phyloP scores from a whole-genome alignment of 2,329 filamentous ascomycete genomes.

The Calonectria pseudoreteaudii region DNA sequence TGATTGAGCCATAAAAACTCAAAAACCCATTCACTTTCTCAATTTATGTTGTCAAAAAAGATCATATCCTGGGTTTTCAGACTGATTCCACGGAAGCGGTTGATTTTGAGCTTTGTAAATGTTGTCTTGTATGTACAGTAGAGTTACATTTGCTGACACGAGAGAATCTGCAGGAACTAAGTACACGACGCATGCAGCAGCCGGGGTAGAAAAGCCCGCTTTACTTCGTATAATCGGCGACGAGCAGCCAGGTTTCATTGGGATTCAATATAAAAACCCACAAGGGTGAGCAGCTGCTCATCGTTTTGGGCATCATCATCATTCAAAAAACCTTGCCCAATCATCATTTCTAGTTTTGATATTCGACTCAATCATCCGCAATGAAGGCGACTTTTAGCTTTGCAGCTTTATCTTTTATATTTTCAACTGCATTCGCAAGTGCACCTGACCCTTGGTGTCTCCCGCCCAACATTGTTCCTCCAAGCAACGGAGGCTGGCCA shows the following conservation, averaged over 20 bases:
- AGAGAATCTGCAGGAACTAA: background rate
- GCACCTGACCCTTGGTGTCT: background rate
- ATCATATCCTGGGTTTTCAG: background rate
- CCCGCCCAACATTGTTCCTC: background rate
- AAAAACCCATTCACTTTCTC: background rate
- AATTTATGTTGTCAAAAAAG: background rate
- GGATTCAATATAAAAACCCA: background rate
- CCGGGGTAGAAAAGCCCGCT: too few species aligned
- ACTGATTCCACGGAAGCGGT: background rate
- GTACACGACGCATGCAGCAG: background rate
- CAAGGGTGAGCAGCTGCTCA: too few species aligned
- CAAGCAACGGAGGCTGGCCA: background rate
- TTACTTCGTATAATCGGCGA: background rate
- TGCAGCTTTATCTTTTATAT: background rate
- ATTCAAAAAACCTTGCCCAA: background rate
- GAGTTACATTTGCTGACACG: background rate
- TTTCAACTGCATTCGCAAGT: background rate
- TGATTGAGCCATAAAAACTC: background rate
- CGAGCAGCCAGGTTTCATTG: too few species aligned
- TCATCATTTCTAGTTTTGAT: background rate
- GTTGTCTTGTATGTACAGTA: background rate
- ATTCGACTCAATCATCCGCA: background rate
- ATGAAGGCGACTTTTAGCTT: background rate
- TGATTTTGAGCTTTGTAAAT: background rate
- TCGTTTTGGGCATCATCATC: background rate